Evolutionary conservation across 164 flowering plant species (phyloP).

Genomic region (Vitis rotundifolia): DNA sequence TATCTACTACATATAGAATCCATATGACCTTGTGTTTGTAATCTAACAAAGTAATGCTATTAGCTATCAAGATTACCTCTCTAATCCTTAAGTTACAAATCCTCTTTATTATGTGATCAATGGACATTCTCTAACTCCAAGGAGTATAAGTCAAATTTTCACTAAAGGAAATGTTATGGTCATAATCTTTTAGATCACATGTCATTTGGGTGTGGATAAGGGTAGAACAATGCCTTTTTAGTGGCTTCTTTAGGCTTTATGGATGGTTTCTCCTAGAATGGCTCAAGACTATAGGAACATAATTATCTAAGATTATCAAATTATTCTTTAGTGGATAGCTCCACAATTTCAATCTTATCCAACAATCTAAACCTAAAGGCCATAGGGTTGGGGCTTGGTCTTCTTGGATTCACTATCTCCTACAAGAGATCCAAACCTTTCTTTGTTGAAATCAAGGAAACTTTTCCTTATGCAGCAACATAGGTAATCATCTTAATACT

Average conservation of each 20-base stretch:
- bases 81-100: no score
- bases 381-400: constrained; percentile 94
- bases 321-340: constrained; percentile 82
- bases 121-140: no score
- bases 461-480: constrained; percentile 75
- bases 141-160: no score
- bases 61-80: no score
- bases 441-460: constrained; percentile 38
- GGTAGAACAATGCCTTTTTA: constrained; percentile 39
- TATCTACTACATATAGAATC: no score
- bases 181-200: no score
- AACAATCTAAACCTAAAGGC: constrained; percentile 70
- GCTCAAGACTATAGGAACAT: constrained; percentile 56
- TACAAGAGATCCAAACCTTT: constrained; percentile 50
- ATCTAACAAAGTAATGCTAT: no score
- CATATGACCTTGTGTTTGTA: no score
- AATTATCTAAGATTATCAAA: constrained; percentile 82
- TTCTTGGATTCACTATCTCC: constrained; percentile 90
- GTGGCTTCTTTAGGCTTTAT: constrained; percentile 47
- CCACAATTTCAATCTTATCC: constrained; percentile 45
- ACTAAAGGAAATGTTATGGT: no score
- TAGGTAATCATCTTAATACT: constrained; percentile 47
- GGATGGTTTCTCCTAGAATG: constrained; percentile 42
- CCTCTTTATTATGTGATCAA: no score
- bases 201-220: constrained; percentile 36